These are phyloP conservation scores for Acrocalymma vagum DNA, from an alignment of 2,329 filamentous ascomycete species.

Conservation along the genomic window DNA sequence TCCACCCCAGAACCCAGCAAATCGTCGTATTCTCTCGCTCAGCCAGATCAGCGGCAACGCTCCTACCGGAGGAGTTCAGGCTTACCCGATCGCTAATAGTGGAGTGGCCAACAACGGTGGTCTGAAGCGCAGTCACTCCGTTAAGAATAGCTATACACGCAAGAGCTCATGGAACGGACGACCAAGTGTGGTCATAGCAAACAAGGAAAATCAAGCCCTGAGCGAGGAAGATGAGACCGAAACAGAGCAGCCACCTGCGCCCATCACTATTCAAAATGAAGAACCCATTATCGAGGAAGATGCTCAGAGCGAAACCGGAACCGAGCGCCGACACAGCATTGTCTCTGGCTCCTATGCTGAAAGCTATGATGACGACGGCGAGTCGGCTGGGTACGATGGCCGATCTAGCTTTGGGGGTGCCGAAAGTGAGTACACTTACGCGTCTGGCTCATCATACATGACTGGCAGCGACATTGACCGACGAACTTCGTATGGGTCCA, in stretches of 20 bases:
- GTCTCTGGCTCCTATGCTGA: slow-evolving; percentile 43
- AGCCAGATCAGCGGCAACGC: slow-evolving; percentile 87
- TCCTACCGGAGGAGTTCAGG: slow-evolving; percentile 56
- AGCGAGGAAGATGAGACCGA: slow-evolving; percentile 54
- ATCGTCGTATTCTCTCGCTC: slow-evolving; percentile 84
- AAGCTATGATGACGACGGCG: slow-evolving; percentile 44
- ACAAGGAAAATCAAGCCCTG: slow-evolving; percentile 59
- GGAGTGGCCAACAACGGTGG: slow-evolving; percentile 52
- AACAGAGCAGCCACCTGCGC: slow-evolving; percentile 22
- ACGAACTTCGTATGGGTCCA: slow-evolving; percentile 54
- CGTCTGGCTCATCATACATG: slow-evolving; percentile 57
- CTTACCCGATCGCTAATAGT: slow-evolving; percentile 42
- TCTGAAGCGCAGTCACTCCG: slow-evolving; percentile 59
- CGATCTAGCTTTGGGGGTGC: slow-evolving; percentile 52
- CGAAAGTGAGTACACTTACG: slow-evolving; percentile 56
- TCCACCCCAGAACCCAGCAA: slow-evolving; percentile 47
- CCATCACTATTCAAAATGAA: slow-evolving; percentile 26
- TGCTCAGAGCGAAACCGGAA: slow-evolving; percentile 47
- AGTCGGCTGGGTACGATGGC: slow-evolving; percentile 45
- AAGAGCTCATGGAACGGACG: slow-evolving; percentile 47
- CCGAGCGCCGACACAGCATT: slow-evolving; percentile 49
- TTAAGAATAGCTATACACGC: slow-evolving; percentile 46
- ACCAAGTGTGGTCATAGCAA: slow-evolving; percentile 37
- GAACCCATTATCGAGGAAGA: slow-evolving; percentile 40
- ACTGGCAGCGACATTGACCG: slow-evolving; percentile 56